Conservation (phyloP, 192 early-diverging fungal genomes). For the Chytriomyces hyalinus region DNA sequence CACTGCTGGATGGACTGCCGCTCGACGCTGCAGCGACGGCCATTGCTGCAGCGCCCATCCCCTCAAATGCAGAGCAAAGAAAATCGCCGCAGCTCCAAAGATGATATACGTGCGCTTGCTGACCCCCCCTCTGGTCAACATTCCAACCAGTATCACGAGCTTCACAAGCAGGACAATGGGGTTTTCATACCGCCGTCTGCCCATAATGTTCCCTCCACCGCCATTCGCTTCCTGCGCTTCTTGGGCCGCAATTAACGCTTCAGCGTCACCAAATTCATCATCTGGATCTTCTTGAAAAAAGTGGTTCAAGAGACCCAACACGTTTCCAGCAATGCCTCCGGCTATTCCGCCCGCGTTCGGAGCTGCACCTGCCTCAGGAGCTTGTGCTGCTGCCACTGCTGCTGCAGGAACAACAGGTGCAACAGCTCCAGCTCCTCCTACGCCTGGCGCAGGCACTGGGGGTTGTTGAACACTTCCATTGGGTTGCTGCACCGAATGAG, state of each 20-base stretch:
- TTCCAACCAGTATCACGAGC: neutral
- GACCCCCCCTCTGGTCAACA: neutral
- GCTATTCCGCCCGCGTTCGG: neutral
- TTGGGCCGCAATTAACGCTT: neutral
- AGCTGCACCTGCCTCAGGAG: neutral
- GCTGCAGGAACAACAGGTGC: constrained; percentile 1
- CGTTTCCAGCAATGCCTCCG: neutral
- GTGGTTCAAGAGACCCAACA: neutral
- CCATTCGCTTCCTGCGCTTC: neutral
- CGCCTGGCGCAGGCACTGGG: too few species aligned
- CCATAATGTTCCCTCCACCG: neutral
- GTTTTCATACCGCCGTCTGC: neutral
- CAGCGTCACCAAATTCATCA: constrained; percentile 4
- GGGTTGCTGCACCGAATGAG: too few species aligned
- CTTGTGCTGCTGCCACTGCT: neutral
- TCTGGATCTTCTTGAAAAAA: constrained; percentile 5
- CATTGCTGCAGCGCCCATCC: neutral
- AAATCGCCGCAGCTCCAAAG: neutral
- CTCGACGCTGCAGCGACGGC: neutral
- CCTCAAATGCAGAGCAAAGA: neutral
- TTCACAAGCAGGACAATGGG: neutral
- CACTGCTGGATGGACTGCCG: neutral
- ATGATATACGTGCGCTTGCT: neutral
- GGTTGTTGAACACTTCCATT: too few species aligned
- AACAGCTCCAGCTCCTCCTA: neutral